phyloP scores from a whole-genome alignment of 176 grass and related monocot species.

The Oryza rufipogon region DNA sequence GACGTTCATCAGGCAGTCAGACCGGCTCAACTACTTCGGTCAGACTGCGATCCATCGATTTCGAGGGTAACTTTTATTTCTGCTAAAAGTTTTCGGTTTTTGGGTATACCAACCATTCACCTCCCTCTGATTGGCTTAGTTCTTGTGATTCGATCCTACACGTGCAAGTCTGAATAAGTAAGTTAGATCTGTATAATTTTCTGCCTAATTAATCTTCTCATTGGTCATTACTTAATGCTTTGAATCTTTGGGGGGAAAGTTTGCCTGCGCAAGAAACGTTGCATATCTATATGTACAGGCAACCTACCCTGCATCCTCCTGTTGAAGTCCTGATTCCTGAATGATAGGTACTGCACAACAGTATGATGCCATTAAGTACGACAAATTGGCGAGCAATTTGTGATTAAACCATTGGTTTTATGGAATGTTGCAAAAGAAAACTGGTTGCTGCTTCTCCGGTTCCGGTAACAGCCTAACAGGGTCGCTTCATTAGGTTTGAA shows the following conservation, averaged over 20 bases:
- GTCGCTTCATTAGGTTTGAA: not conserved
- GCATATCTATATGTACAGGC: not conserved
- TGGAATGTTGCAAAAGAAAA: not conserved
- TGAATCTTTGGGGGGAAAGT: not conserved
- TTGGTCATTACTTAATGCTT: not conserved
- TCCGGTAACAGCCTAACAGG: not conserved
- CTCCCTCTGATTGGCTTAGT: too few relatives aligned
- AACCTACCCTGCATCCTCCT: not conserved
- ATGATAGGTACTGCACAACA: not conserved
- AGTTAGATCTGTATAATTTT: not conserved
- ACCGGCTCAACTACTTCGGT: too few relatives aligned
- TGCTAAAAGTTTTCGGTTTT: too few relatives aligned
- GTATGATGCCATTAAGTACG: not conserved
- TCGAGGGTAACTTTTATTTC: too few relatives aligned
- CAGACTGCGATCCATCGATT: too few relatives aligned
- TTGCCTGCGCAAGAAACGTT: not conserved
- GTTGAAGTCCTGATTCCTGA: not conserved
- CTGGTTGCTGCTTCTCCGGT: not conserved
- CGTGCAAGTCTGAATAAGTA: not conserved
- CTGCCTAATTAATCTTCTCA: too few relatives aligned
- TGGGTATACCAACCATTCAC: too few relatives aligned
- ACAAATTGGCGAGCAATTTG: not conserved
- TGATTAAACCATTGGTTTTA: not conserved
- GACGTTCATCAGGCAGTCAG: too few relatives aligned
- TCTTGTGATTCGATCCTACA: too few relatives aligned